Evolutionary conservation across 2,329 filamentous ascomycete species (phyloP), one percentile per base, ranked within the genome.

Genomic region (Proliferodiscus dingleyae): DNA sequence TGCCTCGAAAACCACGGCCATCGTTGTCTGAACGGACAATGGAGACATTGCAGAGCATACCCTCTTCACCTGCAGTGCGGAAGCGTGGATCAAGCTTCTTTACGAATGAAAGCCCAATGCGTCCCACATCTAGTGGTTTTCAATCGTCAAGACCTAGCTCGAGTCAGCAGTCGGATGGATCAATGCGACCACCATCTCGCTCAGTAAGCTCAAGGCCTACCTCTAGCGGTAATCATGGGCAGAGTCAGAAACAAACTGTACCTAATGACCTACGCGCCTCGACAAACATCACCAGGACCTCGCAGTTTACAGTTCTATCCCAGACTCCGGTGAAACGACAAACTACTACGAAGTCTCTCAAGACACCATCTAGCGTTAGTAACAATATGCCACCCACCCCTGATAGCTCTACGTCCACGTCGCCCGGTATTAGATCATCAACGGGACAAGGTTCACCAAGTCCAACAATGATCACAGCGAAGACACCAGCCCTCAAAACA

Each of bases 11-110:
- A 40, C 43, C 57, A 37, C 51, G 60, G 13, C 72, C 77, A 41
- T 90, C 87, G 0, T 71, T 96, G 3, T 81, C 85, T 0, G 90
- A 96, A 57, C 75, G 91, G 47, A 94, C 90, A 0, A 83, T 95
- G 33, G 88, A 95, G 63, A 95, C 88, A 0, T 70, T 96, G 5
- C 77, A 89, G 3, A 78, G 81, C 37, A 71, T 95, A 23, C 87
- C 89, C 0, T 81, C 87, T 0, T 93, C 89, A 1, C 89, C 90
- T 4, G 79, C 78, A 0, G 65, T 85, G 37, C 78, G 74, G 42
- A 79, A 80, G 47, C 79, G 81, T 43, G 71, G 77, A 7, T 88
- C 87, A 0, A 81, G 78, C 45, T 89, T 95, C 64, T 93, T 87
- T 61, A 81, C 80, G 39, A 66, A 72, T 2, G 73, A 81, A n/a